Evolutionary conservation across 2,329 filamentous ascomycete genomes (phyloP).

Genomic region (Microdochium paspali): DNA sequence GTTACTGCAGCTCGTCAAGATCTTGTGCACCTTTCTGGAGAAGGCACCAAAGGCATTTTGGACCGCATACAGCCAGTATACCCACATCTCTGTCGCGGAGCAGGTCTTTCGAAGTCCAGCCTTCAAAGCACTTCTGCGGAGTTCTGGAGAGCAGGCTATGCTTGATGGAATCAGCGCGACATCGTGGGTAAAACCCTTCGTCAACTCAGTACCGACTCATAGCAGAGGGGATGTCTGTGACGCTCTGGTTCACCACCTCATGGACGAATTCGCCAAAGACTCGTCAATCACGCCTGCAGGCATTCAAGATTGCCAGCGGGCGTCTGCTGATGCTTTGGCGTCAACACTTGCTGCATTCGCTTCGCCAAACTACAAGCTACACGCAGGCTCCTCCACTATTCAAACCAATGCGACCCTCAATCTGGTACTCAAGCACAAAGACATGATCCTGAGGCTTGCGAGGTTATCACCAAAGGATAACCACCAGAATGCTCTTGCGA

Average conservation of each 20-base stretch:
- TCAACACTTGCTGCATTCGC: constrained; percentile 49
- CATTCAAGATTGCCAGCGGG: constrained; percentile 51
- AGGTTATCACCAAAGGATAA: constrained; percentile 34
- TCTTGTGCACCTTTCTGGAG: constrained; percentile 61
- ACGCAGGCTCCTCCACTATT: constrained; percentile 43
- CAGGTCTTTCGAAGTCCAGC: constrained; percentile 67
- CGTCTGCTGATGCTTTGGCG: constrained; percentile 52
- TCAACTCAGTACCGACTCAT: constrained; percentile 65
- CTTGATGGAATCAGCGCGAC: constrained; percentile 54
- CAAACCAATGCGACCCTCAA: constrained; percentile 58
- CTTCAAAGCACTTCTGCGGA: constrained; percentile 50
- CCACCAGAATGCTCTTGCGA: constrained; percentile 40
- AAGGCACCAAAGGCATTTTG: constrained; percentile 77
- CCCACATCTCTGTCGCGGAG: constrained; percentile 73
- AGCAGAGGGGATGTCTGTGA: constrained; percentile 75
- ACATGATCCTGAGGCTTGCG: constrained; percentile 47
- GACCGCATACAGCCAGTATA: constrained; percentile 76
- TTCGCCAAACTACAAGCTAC: constrained; percentile 31
- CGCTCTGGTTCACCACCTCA: constrained; percentile 65
- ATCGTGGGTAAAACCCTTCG: constrained; percentile 69
- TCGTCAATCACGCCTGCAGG: constrained; percentile 44
- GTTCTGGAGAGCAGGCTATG: constrained; percentile 48
- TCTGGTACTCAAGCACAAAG: constrained; percentile 52
- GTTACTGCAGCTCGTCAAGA: constrained; percentile 59
- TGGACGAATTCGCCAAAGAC: constrained; percentile 53